Conservation (phyloP, 2,329 filamentous ascomycete genomes). For the Graphilbum sp. region DNA sequence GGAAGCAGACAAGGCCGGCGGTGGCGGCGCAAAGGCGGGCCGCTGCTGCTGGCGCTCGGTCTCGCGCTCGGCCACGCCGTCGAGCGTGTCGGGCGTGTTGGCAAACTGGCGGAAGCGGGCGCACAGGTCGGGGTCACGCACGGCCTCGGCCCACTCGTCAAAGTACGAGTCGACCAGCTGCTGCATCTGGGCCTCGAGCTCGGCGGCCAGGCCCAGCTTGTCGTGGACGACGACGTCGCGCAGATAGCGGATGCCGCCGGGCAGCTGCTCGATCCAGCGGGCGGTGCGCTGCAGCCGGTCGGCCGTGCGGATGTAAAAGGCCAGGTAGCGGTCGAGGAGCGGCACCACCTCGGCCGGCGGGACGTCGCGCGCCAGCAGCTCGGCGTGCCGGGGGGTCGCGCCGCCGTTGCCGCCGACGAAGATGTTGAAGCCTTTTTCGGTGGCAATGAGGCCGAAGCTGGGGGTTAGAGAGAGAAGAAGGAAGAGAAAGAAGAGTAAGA, state of each 20-base stretch:
- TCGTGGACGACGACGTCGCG: conserved; percentile 71
- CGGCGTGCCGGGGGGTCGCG: conserved; percentile 66
- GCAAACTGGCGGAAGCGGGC: conserved; percentile 68
- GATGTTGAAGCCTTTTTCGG: conserved; percentile 86
- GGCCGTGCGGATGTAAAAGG: conserved; percentile 87
- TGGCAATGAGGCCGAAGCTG: conserved; percentile 78
- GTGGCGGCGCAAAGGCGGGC: conserved; percentile 66
- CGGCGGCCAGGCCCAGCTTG: conserved; percentile 68
- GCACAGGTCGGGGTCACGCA: conserved; percentile 50
- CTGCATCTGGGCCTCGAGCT: conserved; percentile 77
- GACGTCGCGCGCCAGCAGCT: conserved; percentile 75
- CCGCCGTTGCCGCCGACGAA: conserved; percentile 84
- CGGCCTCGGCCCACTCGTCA: conserved; percentile 79
- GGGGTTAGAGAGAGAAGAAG: conserved; percentile 5
- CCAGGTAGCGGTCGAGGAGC: conserved; percentile 75
- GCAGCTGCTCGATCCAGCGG: conserved; percentile 70
- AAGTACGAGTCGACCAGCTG: conserved; percentile 72
- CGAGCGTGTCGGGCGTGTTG: conserved; percentile 61
- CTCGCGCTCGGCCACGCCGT: conserved; percentile 53
- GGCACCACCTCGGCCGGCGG: conserved; percentile 67
- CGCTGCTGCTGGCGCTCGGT: conserved; percentile 56
- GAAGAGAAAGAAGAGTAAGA: neutral
- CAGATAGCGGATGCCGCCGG: conserved; percentile 71
- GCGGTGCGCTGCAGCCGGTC: conserved; percentile 83
- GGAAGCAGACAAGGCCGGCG: too few relatives aligned